These are phyloP conservation scores for Barnettozyma vustinii DNA, from an alignment of 805 yeast genomes.

Conservation along the genomic window DNA sequence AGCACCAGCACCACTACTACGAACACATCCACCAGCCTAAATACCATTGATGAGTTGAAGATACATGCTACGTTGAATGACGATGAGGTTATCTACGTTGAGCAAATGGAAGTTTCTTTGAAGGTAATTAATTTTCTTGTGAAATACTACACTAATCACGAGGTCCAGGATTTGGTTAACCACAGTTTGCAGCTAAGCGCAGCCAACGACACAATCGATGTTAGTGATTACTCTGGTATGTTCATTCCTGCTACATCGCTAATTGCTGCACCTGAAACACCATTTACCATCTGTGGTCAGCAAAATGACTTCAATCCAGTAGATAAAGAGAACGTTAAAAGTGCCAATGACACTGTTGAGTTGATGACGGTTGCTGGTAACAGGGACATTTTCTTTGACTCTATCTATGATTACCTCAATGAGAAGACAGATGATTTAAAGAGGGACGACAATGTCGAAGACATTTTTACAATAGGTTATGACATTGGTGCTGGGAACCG, in stretches of 20 bases:
- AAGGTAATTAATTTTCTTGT: conserved; percentile 53
- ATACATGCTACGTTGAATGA: conserved; percentile 76
- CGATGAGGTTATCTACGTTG: conserved; percentile 64
- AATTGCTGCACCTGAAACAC: not conserved
- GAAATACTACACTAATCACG: conserved; percentile 27
- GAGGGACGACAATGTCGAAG: conserved; percentile 29
- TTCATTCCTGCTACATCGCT: conserved; percentile 25
- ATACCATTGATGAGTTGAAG: conserved; percentile 22
- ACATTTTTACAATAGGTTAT: conserved; percentile 56
- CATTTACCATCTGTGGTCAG: not conserved
- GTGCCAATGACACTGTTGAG: conserved; percentile 23
- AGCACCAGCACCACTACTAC: not conserved
- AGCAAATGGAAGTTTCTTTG: conserved; percentile 52
- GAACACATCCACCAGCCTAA: not conserved
- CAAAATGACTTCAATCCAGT: not conserved
- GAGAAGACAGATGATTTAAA: conserved; percentile 15
- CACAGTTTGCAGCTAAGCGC: conserved; percentile 1
- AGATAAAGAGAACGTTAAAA: not conserved
- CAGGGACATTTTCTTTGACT: conserved; percentile 63
- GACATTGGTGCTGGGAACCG: conserved; percentile 29
- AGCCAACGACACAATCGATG: conserved; percentile 5
- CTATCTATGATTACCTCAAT: conserved; percentile 51
- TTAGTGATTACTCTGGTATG: conserved; percentile 23
- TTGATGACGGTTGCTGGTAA: conserved; percentile 60
- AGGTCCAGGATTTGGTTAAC: not conserved